Evolutionary conservation across 169 alveolate species (phyloP).

Genomic region (Eimeria necatrix): DNA sequence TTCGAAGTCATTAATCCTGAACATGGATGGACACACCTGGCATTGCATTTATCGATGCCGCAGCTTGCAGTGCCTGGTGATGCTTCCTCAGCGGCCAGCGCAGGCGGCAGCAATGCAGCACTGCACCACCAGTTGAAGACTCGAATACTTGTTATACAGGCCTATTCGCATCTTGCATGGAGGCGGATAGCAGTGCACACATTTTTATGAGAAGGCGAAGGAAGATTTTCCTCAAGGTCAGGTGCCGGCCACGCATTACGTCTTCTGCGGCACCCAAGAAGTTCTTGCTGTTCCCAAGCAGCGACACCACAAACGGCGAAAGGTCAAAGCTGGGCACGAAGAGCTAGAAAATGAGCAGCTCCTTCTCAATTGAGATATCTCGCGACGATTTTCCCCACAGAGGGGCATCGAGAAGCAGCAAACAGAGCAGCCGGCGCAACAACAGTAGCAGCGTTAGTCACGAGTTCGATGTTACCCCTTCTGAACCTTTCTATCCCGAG

Average conservation of each 20-base stretch:
- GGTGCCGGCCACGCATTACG: background rate
- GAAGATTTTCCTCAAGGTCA: background rate
- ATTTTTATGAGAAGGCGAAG: no score
- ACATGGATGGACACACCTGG: no score
- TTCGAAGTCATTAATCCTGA: no score
- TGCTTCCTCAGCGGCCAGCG: no score
- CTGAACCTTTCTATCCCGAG: background rate
- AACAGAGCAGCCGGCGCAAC: slow-evolving; percentile 24
- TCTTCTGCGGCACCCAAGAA: background rate
- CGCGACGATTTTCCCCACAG: slow-evolving; percentile 41
- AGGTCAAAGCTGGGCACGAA: background rate
- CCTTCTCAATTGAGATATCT: slow-evolving; percentile 53
- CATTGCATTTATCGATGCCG: no score
- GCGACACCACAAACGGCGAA: background rate
- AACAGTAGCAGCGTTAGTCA: slow-evolving; percentile 54
- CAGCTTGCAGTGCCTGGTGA: no score
- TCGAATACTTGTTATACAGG: no score
- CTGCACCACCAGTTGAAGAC: no score
- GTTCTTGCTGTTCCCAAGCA: background rate
- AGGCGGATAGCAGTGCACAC: background rate
- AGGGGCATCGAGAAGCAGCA: slow-evolving; percentile 34
- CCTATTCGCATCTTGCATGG: slow-evolving; percentile 29
- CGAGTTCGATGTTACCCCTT: slow-evolving; percentile 42
- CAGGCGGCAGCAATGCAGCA: no score
- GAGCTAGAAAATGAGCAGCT: slow-evolving; percentile 43